Base-by-base conservation (phyloP, 73 alveolate species). In the Diophrys appendiculata region DNA sequence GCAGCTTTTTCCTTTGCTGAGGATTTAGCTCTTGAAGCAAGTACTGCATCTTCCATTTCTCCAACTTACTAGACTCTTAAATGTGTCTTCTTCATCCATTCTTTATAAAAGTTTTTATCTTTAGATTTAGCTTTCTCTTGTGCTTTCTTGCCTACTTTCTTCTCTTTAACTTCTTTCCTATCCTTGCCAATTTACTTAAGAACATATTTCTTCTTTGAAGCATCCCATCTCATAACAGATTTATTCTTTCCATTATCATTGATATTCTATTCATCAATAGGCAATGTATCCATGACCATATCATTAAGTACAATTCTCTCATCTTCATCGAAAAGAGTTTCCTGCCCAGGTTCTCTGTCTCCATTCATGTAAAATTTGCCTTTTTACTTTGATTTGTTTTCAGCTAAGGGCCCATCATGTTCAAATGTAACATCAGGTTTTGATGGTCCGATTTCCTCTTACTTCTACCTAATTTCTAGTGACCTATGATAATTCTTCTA, bases 31-130 rank as follows among this genome's bases (percentile, higher is more conserved):
- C 89, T 83, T 30, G 71, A 78, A 14, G 80, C 92, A 34, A 71
- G 77, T 52, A 60, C 69, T 68, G 64, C 34, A 71, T 91, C 95
- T 77, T 93, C 98, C 35, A 33, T 65, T 54, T 93, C 98, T 23
- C 98, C 98, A 1, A 75, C 76, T 26, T 65, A 56, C 72, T 93
- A 88, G 35, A 91, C 43, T 73, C 86, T 78, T 52, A 90, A 71
- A 18, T 88, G 85, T 34, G 93, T 93, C 90, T 77, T 71, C 30
- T 84, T 77, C 88, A 78, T 67, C 98, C 98, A 93, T 52, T 88
- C 85, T 68, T 91, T 93, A 68, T 90, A 91, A 29, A 87, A 65
- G 77, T 91, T 67, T 52, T 85, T 83, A 14, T 91, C 94, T 14
- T 74, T 80, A 71, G 77, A 89, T 5, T 87, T 84, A 53, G 52